phyloP scores from a whole-genome alignment of 345 rosid genomes.

The Eucalyptus leucophloia region DNA sequence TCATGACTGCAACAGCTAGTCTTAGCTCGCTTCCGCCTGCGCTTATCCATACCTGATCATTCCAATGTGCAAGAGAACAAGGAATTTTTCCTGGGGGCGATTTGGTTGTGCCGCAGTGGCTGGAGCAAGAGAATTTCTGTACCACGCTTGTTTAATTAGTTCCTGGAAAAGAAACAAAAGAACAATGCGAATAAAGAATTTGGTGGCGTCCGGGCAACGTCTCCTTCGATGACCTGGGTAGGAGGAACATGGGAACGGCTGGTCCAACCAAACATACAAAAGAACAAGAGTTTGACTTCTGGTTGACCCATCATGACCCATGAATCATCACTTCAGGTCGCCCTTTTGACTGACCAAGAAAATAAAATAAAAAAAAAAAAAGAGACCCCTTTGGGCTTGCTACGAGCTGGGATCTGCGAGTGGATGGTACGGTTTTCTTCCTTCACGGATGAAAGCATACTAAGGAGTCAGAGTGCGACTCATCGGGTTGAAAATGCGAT shows the following conservation, averaged over 20 bases:
- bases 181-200: neutral
- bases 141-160: neutral
- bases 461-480: neutral
- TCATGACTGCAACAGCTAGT: neutral
- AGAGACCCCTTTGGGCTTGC: neutral
- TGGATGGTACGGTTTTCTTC: neutral
- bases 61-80: neutral
- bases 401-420: neutral
- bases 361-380: neutral
- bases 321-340: neutral
- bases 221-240: neutral
- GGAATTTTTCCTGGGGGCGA: neutral
- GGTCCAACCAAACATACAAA: neutral
- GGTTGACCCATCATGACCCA: neutral
- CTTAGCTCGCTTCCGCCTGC: neutral
- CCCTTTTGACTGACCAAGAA: neutral
- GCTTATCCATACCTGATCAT: neutral
- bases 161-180: neutral
- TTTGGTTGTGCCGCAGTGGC: neutral
- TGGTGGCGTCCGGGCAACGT: neutral
- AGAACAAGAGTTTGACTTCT: neutral
- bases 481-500: neutral
- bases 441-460: neutral
- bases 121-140: neutral
- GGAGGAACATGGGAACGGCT: neutral